A percentile compares a stretch with the other conserved stretches of the same genome.
phyloP scores from a whole-genome alignment of 1,139 yeast genomes.

The Scheffersomyces cryptocercus region DNA sequence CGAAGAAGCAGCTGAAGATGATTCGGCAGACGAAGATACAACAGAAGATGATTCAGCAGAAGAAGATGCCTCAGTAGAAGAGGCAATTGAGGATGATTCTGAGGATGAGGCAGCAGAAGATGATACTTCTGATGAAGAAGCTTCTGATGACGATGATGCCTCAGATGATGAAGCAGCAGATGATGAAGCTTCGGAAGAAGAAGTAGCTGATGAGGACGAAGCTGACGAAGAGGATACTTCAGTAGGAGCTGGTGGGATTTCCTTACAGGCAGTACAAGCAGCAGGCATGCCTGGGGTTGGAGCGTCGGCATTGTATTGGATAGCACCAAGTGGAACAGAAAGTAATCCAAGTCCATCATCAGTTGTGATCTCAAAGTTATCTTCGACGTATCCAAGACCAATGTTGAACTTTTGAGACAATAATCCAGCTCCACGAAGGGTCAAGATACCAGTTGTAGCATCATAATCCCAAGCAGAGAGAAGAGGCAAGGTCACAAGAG shows the following conservation, averaged over 20 bases:
- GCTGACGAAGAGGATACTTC: constrained; percentile 1
- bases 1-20: not conserved
- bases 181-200: constrained; percentile 4
- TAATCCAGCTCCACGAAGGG: constrained; percentile 6
- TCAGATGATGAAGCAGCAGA: constrained; percentile 5
- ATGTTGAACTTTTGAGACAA: constrained; percentile 14
- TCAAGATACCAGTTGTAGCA: constrained; percentile 16
- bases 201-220: not conserved
- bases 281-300: constrained; percentile 18
- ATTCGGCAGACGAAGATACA: not conserved
- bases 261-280: constrained; percentile 15
- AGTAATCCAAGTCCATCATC: constrained; percentile 11
- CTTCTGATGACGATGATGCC: too few species aligned
- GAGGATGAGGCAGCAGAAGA: constrained; percentile 4
- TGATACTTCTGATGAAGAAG: not conserved
- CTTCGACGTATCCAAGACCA: constrained; percentile 22
- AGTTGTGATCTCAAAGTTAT: constrained; percentile 14
- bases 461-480: constrained; percentile 10
- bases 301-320: constrained; percentile 16
- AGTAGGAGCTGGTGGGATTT: constrained; percentile 7
- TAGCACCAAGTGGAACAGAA: constrained; percentile 13
- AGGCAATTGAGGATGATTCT: constrained; percentile 4
- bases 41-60: constrained; percentile 5
- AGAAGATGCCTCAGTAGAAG: constrained; percentile 1
- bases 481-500: constrained; percentile 12